Evolutionary conservation across 1,284 basidiomycete species (phyloP).

Genomic region (Hymenochaete sp.): DNA sequence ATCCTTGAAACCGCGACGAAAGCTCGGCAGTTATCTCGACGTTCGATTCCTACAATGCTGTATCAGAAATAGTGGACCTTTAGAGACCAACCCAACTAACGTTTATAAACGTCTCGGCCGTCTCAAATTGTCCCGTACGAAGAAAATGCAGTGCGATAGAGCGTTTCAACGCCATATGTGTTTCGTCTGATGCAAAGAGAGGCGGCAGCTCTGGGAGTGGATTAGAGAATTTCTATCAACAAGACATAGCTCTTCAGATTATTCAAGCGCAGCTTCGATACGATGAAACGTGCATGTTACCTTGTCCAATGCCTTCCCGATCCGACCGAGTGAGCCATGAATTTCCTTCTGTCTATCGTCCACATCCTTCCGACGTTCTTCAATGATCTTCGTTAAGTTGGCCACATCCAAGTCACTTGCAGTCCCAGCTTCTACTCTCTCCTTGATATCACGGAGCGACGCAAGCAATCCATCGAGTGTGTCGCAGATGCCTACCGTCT

Average conservation of each 20-base stretch:
- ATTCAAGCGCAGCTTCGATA: slow-evolving; percentile 15
- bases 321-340: slow-evolving; percentile 63
- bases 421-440: slow-evolving; percentile 44
- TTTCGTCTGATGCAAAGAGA: slow-evolving; percentile 58
- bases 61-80: slow-evolving; percentile 5
- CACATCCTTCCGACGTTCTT: slow-evolving; percentile 71
- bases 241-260: slow-evolving; percentile 6
- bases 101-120: slow-evolving; percentile 63
- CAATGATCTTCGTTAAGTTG: slow-evolving; percentile 50
- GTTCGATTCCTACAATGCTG: slow-evolving; percentile 55
- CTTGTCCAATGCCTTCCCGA: slow-evolving; percentile 87
- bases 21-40: slow-evolving; percentile 51
- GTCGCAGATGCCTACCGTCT: slow-evolving; percentile 42
- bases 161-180: slow-evolving; percentile 56
- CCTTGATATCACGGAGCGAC: slow-evolving; percentile 50
- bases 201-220: slow-evolving; percentile 58
- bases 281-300: slow-evolving; percentile 30
- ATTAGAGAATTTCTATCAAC: slow-evolving; percentile 57
- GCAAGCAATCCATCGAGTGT: slow-evolving; percentile 65
- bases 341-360: slow-evolving; percentile 85
- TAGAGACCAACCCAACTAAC: slow-evolving; percentile 30
- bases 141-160: slow-evolving; percentile 73
- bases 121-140: slow-evolving; percentile 70
- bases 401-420: slow-evolving; percentile 46
- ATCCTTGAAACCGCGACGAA: slow-evolving; percentile 54